Percentiles rank a stretch among this genome's conserved stretches.
phyloP scores from a whole-genome alignment of 805 yeast species.

The Lipomyces anomalus region DNA sequence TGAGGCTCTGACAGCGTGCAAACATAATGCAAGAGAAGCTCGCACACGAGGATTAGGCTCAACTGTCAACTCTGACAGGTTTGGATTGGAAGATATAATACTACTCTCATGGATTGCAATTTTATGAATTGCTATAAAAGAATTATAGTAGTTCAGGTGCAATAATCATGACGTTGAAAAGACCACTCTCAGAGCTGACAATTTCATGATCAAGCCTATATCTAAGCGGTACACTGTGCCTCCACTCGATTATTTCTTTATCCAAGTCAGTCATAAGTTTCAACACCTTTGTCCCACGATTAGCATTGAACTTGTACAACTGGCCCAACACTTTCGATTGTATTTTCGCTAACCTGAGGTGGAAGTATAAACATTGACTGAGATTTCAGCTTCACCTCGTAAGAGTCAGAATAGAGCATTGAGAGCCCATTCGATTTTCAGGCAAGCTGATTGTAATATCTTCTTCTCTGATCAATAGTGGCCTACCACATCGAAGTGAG shows the following conservation, averaged over 20 bases:
- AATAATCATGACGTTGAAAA: not conserved
- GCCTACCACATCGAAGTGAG: not conserved
- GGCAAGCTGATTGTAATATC: not conserved
- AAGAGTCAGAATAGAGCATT: too few relatives aligned
- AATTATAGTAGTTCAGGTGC: not conserved
- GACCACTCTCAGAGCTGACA: too few relatives aligned
- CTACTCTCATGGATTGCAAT: not conserved
- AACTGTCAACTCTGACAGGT: not conserved
- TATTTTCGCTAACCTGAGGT: not conserved
- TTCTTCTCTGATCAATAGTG: not conserved
- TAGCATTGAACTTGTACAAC: not conserved
- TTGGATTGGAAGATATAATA: not conserved
- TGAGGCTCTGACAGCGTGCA: not conserved
- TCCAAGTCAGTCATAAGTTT: not conserved
- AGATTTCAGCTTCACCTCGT: not conserved
- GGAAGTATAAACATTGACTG: not conserved
- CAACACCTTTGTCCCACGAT: not conserved
- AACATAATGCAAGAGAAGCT: not conserved
- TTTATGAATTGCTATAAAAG: not conserved
- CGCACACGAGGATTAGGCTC: not conserved
- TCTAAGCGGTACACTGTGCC: not conserved
- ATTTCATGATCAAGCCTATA: not conserved
- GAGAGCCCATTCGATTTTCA: not conserved
- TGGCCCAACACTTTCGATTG: not conserved
- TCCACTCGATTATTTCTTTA: not conserved